Evolutionary conservation across 129 eudicot genomes (phyloP).

Genomic region (Helichrysum umbraculigerum): DNA sequence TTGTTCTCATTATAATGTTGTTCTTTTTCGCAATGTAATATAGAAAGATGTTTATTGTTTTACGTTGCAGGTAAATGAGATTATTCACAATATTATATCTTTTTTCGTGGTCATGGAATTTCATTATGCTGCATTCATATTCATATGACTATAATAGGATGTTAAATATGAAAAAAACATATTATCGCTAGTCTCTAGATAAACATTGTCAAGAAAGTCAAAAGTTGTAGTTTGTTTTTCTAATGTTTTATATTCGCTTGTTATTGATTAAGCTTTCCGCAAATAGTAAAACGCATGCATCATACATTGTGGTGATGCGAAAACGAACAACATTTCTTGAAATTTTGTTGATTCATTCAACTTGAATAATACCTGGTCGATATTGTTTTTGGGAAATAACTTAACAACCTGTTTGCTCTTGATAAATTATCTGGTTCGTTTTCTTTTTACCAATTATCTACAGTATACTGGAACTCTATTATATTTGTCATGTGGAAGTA

Average conservation of each 20-base stretch:
- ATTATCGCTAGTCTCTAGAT: background rate
- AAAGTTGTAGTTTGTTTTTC: background rate
- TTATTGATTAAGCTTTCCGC: background rate
- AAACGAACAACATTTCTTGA: background rate
- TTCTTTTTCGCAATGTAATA: background rate
- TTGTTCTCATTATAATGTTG: slow-evolving; percentile 6
- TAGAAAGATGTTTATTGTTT: background rate
- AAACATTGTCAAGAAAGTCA: background rate
- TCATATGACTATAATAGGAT: background rate
- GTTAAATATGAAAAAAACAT: background rate
- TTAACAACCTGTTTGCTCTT: background rate
- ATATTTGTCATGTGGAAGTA: background rate
- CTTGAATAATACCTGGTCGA: background rate
- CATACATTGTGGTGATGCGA: background rate
- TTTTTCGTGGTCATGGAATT: background rate
- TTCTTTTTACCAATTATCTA: background rate
- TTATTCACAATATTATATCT: background rate
- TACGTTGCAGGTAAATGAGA: background rate
- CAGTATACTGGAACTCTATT: background rate
- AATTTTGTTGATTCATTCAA: background rate
- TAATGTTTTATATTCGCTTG: background rate
- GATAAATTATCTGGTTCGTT: background rate
- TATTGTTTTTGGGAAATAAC: background rate
- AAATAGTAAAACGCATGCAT: background rate
- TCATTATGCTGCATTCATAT: background rate